These are phyloP conservation scores for Sarcomyxa edulis DNA, from an alignment of 768 basidiomycete genomes.

Conservation along the genomic window DNA sequence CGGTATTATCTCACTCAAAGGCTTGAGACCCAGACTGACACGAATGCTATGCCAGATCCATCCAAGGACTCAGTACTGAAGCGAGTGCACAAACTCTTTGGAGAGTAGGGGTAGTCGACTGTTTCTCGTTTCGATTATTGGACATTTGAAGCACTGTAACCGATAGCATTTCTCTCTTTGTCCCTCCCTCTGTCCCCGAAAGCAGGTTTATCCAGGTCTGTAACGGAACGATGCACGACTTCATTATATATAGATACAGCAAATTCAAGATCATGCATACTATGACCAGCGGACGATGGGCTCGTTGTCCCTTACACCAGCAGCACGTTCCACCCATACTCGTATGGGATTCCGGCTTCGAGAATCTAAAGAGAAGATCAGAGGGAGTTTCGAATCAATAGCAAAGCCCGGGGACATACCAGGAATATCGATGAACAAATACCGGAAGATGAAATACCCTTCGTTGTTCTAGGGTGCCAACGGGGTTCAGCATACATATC, in stretches of 20 bases:
- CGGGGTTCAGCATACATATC: constrained; percentile 7
- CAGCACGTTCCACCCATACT: constrained; percentile 63
- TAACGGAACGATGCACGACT: no score
- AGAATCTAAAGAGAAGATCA: constrained; percentile 39
- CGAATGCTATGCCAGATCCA: constrained; percentile 57
- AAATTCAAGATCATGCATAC: constrained; percentile 21
- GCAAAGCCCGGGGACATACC: constrained; percentile 40
- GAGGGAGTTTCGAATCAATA: constrained; percentile 2
- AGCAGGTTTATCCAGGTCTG: no score
- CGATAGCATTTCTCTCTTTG: no score
- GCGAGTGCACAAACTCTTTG: constrained; percentile 93
- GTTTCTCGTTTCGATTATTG: no score
- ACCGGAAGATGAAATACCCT: constrained; percentile 74
- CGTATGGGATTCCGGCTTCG: constrained; percentile 56
- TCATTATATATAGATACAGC: not conserved
- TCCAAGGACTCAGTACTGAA: constrained; percentile 94
- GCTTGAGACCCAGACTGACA: constrained; percentile 3
- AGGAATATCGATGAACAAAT: constrained; percentile 75
- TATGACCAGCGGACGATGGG: constrained; percentile 62
- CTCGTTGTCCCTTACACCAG: constrained; percentile 67
- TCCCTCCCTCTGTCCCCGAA: no score
- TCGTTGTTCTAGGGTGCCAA: constrained; percentile 57
- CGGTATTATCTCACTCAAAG: constrained; percentile 39
- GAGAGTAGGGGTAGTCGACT: constrained; percentile 51
- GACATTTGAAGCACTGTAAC: no score